Conservation (phyloP, 169 alveolate genomes). For the Plasmodium billcollinsi region DNA sequence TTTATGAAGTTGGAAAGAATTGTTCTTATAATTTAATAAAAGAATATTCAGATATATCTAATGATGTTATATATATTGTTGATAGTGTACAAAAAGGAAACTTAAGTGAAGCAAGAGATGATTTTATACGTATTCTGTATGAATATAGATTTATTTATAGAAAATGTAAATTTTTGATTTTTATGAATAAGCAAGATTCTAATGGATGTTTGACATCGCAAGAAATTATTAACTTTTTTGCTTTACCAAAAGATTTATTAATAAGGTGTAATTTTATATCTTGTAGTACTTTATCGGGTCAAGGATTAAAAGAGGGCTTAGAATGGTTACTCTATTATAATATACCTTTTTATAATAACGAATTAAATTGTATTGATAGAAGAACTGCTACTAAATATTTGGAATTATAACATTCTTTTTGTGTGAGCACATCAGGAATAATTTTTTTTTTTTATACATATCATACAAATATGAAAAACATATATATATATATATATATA, state of each 20-base stretch:
- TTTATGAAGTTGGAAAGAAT: conserved; percentile 57
- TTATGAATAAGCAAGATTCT: conserved; percentile 75
- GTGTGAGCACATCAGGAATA: too few species aligned
- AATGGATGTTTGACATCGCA: conserved; percentile 53
- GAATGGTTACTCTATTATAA: conserved; percentile 52
- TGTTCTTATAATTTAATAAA: conserved; percentile 67
- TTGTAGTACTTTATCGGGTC: conserved; percentile 70
- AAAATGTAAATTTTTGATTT: conserved; percentile 76
- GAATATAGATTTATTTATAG: conserved; percentile 71
- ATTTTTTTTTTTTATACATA: background rate
- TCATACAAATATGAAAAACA: background rate
- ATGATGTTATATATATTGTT: conserved; percentile 64
- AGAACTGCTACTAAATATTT: conserved; percentile 6
- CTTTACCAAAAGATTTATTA: conserved; percentile 67
- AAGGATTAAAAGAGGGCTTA: conserved; percentile 74
- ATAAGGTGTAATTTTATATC: conserved; percentile 60
- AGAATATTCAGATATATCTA: conserved; percentile 58
- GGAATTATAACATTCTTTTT: too few species aligned
- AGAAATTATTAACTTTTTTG: conserved; percentile 68
- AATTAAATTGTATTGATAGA: conserved; percentile 3
- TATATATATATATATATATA: conserved; percentile 1
- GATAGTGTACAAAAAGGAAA: conserved; percentile 53
- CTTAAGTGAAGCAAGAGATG: conserved; percentile 72
- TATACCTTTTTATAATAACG: conserved; percentile 16
- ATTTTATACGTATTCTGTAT: conserved; percentile 70